These are phyloP conservation scores for Hypoxylon sp. DNA, from an alignment of 2,329 filamentous ascomycete genomes.

Conservation along the genomic window DNA sequence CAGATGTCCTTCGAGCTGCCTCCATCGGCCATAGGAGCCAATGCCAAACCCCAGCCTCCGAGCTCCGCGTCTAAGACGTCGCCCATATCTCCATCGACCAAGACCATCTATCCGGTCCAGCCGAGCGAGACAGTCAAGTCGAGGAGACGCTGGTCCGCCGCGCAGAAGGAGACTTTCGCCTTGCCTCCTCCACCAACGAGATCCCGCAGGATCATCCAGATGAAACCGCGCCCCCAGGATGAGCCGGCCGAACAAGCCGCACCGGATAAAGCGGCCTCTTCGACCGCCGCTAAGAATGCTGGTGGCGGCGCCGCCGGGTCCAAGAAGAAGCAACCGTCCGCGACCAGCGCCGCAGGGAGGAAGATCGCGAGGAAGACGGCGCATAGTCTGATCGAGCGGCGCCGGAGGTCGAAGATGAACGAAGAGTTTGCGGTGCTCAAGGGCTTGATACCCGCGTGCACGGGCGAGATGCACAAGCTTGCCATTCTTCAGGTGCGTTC, in stretches of 20 bases:
- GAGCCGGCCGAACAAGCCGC: slow-evolving; percentile 51
- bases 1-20: slow-evolving; percentile 82
- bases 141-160: slow-evolving; percentile 66
- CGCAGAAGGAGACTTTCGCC: slow-evolving; percentile 77
- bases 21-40: slow-evolving; percentile 75
- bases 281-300: slow-evolving; percentile 40
- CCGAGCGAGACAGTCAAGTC: slow-evolving; percentile 65
- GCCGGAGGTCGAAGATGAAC: slow-evolving; percentile 96
- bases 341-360: slow-evolving; percentile 86
- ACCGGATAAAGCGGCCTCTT: slow-evolving; percentile 42
- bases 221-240: slow-evolving; percentile 78
- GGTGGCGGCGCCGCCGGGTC: slow-evolving; percentile 47
- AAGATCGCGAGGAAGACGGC: slow-evolving; percentile 97
- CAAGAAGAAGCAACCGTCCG: slow-evolving; percentile 84
- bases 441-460: slow-evolving; percentile 94
- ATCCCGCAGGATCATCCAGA: slow-evolving; percentile 96
- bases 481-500: slow-evolving; percentile 87
- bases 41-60: slow-evolving; percentile 64
- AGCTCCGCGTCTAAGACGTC: slow-evolving; percentile 58
- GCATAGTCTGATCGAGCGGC: slow-evolving; percentile 92
- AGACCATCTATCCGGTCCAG: slow-evolving; percentile 62
- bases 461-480: slow-evolving; percentile 98
- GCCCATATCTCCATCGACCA: slow-evolving; percentile 50
- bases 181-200: slow-evolving; percentile 93
- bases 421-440: slow-evolving; percentile 96